These are phyloP conservation scores for Barbarea vulgaris DNA, from an alignment of 345 rosid genomes.

Conservation along the genomic window DNA sequence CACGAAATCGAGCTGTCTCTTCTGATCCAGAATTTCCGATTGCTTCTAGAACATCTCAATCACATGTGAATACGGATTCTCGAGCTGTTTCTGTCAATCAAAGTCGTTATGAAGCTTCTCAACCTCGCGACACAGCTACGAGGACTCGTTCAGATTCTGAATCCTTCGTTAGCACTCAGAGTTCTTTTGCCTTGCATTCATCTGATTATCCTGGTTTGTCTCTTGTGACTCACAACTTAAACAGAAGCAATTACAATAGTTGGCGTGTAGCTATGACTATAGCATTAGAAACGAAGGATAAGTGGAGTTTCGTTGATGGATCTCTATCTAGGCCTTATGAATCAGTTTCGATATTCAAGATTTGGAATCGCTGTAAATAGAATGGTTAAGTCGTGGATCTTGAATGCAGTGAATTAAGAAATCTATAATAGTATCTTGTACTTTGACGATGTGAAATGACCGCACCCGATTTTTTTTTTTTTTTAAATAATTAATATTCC, in stretches of 20 bases:
- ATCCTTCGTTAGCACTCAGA: not conserved
- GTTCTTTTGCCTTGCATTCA: fast-evolving
- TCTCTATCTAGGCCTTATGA: not conserved
- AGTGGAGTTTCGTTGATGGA: not conserved
- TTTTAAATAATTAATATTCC: no score
- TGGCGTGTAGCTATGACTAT: not conserved
- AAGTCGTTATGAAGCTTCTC: no score
- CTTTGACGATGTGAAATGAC: not conserved
- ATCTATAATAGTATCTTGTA: not conserved
- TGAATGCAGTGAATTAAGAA: not conserved
- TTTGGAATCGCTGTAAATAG: not conserved
- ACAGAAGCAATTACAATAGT: not conserved
- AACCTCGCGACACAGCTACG: no score
- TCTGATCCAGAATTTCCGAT: not conserved
- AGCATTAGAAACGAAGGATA: not conserved
- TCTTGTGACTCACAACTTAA: not conserved
- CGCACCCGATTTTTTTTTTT: no score
- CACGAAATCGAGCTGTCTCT: fast-evolving
- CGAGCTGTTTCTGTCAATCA: no score
- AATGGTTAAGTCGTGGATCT: not conserved
- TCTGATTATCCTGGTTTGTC: not conserved
- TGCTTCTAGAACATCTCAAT: not conserved
- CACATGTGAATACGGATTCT: no score
- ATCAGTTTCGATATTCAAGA: not conserved
- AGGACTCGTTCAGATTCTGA: not conserved